A percentile compares a stretch with the other conserved stretches of the same genome.
Evolutionary conservation across 2,329 filamentous ascomycete species (phyloP).

Genomic region (Epichloe elymi): DNA sequence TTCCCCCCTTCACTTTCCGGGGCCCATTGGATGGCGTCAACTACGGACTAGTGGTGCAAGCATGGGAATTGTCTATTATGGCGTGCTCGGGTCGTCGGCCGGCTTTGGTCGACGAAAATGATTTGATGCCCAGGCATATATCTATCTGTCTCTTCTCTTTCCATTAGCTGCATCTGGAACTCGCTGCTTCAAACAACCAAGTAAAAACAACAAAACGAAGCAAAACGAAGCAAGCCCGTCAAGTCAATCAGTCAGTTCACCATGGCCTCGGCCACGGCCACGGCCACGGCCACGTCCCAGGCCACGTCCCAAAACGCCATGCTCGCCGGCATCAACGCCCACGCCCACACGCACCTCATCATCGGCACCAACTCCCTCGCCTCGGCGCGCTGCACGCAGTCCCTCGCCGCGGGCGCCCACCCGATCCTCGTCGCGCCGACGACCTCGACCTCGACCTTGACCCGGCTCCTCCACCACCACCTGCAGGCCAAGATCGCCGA

Average conservation of each 20-base stretch:
- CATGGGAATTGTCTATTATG: not conserved
- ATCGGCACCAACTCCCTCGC: slow-evolving; percentile 79
- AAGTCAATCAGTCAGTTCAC: not conserved
- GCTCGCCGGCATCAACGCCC: slow-evolving; percentile 59
- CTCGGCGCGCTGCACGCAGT: slow-evolving; percentile 68
- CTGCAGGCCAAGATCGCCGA: slow-evolving; percentile 52
- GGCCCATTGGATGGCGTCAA: slow-evolving; percentile 21
- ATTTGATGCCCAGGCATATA: no score
- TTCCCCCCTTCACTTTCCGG: no score
- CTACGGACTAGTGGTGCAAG: slow-evolving; percentile 1
- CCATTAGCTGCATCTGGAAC: no score
- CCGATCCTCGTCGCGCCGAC: slow-evolving; percentile 68
- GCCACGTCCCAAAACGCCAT: slow-evolving; percentile 23
- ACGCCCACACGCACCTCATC: slow-evolving; percentile 66
- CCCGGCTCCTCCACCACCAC: slow-evolving; percentile 40
- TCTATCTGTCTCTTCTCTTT: no score
- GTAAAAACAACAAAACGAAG: not conserved
- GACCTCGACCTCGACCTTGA: slow-evolving; percentile 34
- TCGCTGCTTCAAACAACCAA: no score
- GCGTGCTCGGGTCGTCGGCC: slow-evolving; percentile 2
- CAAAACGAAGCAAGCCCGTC: not conserved
- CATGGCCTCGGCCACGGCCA: not conserved
- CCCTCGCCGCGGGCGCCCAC: slow-evolving; percentile 66
- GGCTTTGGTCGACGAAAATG: no score
- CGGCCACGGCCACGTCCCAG: slow-evolving; percentile 26